A percentile compares a stretch with the other conserved stretches of the same genome.
phyloP scores from a whole-genome alignment of 768 basidiomycete genomes.

The Cyclocybe aegerita region DNA sequence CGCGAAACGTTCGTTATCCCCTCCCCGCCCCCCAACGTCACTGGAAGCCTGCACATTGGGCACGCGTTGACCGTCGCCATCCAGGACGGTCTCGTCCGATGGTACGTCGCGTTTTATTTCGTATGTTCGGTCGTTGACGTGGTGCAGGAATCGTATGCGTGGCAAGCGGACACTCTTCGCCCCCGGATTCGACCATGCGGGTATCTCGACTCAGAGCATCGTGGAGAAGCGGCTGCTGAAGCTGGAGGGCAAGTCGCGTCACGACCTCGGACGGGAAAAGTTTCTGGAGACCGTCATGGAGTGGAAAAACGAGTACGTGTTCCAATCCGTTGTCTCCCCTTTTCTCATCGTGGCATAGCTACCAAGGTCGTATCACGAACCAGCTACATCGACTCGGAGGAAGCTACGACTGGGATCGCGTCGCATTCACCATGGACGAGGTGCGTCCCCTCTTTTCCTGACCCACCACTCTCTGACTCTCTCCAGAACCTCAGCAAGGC shows the following conservation, averaged over 20 bases:
- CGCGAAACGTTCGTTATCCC: conserved; percentile 73
- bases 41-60: conserved; percentile 92
- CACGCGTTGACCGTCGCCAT: conserved; percentile 91
- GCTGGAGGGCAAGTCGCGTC: conserved; percentile 74
- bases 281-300: conserved; percentile 91
- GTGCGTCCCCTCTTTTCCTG: conserved; percentile 36
- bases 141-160: conserved; percentile 87
- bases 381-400: conserved; percentile 89
- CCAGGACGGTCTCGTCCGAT: conserved; percentile 87
- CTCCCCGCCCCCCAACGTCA: conserved; percentile 94
- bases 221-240: conserved; percentile 94
- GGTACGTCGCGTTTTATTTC: conserved; percentile 50
- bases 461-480: background rate
- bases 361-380: conserved; percentile 88
- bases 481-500: conserved; percentile 73
- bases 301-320: conserved; percentile 93
- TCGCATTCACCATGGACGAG: conserved; percentile 94
- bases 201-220: conserved; percentile 97
- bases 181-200: conserved; percentile 98
- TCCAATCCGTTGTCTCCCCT: background rate
- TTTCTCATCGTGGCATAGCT: conserved; percentile 43
- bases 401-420: conserved; percentile 92
- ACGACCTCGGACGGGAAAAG: conserved; percentile 92
- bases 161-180: conserved; percentile 88
- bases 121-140: background rate